phyloP scores from a whole-genome alignment of 257 asterid genomes.

The Agastache rugosa region DNA sequence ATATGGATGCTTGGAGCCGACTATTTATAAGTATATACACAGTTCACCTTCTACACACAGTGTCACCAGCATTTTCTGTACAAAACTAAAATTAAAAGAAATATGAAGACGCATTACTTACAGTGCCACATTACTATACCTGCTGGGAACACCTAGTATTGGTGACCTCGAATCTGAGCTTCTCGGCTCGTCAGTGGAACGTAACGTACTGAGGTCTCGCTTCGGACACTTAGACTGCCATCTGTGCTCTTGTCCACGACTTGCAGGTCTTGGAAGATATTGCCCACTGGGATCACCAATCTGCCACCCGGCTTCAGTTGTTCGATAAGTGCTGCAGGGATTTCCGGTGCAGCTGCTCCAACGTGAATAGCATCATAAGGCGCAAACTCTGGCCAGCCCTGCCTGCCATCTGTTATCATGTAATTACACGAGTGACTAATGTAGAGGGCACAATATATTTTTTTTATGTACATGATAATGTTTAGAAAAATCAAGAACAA shows the following conservation, averaged over 20 bases:
- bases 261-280: constrained; percentile 74
- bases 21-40: background rate
- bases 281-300: constrained; percentile 94
- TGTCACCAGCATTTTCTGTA: constrained; percentile 27
- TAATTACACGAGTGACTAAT: background rate
- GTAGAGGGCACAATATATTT: background rate
- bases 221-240: constrained; percentile 59
- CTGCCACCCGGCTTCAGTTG: constrained; percentile 97
- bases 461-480: background rate
- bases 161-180: constrained; percentile 66
- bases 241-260: constrained; percentile 83
- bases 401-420: constrained; percentile 73
- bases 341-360: constrained; percentile 94
- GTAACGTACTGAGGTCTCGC: constrained; percentile 83
- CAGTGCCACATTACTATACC: constrained; percentile 21
- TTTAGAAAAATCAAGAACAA: background rate
- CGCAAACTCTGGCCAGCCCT: constrained; percentile 87
- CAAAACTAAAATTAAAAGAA: constrained; percentile 9
- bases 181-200: constrained; percentile 94
- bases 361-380: constrained; percentile 98
- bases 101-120: constrained; percentile 19
- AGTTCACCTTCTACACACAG: background rate
- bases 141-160: background rate
- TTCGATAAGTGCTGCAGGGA: constrained; percentile 78
- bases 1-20: background rate